Evolutionary conservation across 2,329 filamentous ascomycete species (phyloP), one percentile per base, ranked within the genome.

Genomic region (Fusarium sp.): DNA sequence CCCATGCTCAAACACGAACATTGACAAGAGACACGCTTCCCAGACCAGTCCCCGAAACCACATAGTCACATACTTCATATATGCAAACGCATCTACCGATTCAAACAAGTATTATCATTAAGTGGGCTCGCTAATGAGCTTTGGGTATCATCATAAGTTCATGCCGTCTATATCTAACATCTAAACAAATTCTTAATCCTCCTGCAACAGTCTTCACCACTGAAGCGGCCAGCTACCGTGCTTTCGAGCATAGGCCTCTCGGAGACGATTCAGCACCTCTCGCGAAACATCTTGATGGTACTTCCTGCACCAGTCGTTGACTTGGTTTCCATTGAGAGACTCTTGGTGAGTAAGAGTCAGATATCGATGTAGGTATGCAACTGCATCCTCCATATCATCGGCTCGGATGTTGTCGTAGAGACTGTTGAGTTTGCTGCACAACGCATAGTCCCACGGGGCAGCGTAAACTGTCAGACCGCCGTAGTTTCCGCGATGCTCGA

Each of bases 401-500:
- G 64, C 47, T 40, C 74, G 70, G 32, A 74, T 62, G 30, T 60
- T 63, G 16, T 74, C 72, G n/a, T 49, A 65, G 33, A 75, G 53
- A 19, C 75, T 65, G 37, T 72, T 74, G 53, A 77, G 67, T 25
- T 77, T 77, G 43, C 62, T 69, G 60, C 72, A 77, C 3, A 77
- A 21, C 2, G 72, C 75, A 56, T 72, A 77, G 10, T 59, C 60
- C 75, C 75, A 77, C 0, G 75, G 74, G 18, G 74, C 72, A 19
- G 72, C 72, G 43, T 70, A 75, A 2, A 77, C 71, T 4, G 33
- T 73, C 9, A 77, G 30, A 1, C 75, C 75, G 13, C 70, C 67
- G 9, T 60, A 60, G 23, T 47, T 47, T n/a, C 72, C 69, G 4
- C 42, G 61, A 5, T 70, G 59, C 50, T 77, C 67, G 49, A 77